Conservation (phyloP, 2,329 filamentous ascomycete species). For the Myriosclerotinia curreyana region DNA sequence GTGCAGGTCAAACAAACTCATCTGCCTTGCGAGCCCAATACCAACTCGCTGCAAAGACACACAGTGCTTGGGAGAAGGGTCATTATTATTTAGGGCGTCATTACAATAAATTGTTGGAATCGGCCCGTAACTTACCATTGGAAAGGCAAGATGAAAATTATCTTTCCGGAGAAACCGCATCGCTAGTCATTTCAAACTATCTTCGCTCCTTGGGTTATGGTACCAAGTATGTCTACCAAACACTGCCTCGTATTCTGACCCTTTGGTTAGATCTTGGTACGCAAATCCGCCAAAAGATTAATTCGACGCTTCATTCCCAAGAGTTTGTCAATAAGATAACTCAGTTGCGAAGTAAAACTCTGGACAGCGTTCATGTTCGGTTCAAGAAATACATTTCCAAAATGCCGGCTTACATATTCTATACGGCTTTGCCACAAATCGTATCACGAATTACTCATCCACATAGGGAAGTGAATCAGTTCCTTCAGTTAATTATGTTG, state of each 20-base stretch:
- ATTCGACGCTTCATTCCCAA: constrained; percentile 47
- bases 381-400: constrained; percentile 74
- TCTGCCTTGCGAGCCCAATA: constrained; percentile 77
- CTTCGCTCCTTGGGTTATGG: constrained; percentile 81
- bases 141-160: constrained; percentile 75
- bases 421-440: constrained; percentile 82
- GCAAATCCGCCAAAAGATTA: constrained; percentile 60
- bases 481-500: constrained; percentile 74
- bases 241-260: constrained; percentile 84
- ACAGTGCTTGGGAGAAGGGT: constrained; percentile 84
- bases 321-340: constrained; percentile 52
- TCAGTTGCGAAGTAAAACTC: constrained; percentile 58
- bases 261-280: constrained; percentile 91
- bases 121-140: constrained; percentile 72
- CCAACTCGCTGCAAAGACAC: constrained; percentile 70
- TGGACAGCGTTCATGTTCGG: constrained; percentile 68
- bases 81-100: constrained; percentile 96
- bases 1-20: constrained; percentile 87
- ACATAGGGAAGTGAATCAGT: constrained; percentile 71
- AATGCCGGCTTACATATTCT: constrained; percentile 74
- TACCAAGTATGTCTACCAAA: constrained; percentile 95
- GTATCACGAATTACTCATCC: constrained; percentile 93
- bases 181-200: constrained; percentile 91
- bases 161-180: constrained; percentile 77
- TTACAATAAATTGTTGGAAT: constrained; percentile 93